Conservation (phyloP, 352 stramenopile genomes). For the Pythium myriotylum region DNA sequence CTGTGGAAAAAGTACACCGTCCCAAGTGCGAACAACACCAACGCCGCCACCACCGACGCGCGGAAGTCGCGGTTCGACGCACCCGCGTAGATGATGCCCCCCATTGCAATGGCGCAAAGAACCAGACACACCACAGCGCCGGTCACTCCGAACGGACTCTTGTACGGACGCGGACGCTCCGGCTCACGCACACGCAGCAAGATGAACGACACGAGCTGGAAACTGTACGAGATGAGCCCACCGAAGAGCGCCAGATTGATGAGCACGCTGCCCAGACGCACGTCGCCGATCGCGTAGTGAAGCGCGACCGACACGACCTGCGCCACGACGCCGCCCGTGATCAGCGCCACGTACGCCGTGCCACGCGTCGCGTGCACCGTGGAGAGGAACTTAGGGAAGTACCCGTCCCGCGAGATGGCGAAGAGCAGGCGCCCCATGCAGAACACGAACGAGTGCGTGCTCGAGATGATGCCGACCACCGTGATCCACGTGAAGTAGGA, state of each 20-base stretch:
- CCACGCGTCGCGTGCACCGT: constrained; percentile 43
- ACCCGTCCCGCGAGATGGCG: constrained; percentile 58
- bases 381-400: constrained; percentile 43
- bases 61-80: constrained; percentile 47
- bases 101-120: constrained; percentile 37
- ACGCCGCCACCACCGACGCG: constrained; percentile 45
- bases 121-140: constrained; percentile 46
- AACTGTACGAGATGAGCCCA: constrained; percentile 52
- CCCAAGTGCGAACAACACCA: constrained; percentile 46
- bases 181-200: constrained; percentile 46
- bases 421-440: constrained; percentile 57
- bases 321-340: constrained; percentile 36
- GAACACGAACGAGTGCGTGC: constrained; percentile 61
- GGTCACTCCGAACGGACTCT: constrained; percentile 47
- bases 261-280: constrained; percentile 50
- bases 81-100: constrained; percentile 55
- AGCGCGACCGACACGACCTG: constrained; percentile 42
- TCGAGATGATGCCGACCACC: constrained; percentile 50
- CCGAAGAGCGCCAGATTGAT: constrained; percentile 60
- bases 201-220: constrained; percentile 64
- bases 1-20: constrained; percentile 27
- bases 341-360: constrained; percentile 38
- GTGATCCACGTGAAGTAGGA: constrained; percentile 57
- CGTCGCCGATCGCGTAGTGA: constrained; percentile 56
- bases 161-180: constrained; percentile 45